Conservation (phyloP, 768 basidiomycete species). For the Chalciporus chontae region DNA sequence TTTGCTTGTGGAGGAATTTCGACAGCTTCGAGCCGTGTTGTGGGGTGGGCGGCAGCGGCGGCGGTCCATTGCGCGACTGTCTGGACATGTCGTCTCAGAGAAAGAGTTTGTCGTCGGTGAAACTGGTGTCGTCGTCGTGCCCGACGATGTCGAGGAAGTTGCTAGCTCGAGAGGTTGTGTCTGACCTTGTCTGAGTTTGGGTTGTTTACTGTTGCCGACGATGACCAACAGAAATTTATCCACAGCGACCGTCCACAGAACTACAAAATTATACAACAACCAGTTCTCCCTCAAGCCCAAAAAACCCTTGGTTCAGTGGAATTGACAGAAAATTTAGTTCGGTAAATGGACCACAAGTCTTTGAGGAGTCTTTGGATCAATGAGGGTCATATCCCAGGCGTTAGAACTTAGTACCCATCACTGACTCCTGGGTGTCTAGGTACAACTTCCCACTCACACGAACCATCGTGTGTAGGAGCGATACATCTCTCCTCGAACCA, state of each 20-base stretch:
- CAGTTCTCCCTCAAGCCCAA: background rate
- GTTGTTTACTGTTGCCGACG: slow-evolving; percentile 22
- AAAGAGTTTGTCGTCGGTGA: slow-evolving; percentile 6
- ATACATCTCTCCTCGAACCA: no score
- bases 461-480: no score
- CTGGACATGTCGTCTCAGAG: slow-evolving; percentile 40
- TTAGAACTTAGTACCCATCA: no score
- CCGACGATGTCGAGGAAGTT: slow-evolving; percentile 14
- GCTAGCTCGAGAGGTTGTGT: slow-evolving; percentile 8
- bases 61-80: slow-evolving; percentile 40
- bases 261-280: slow-evolving; percentile 7
- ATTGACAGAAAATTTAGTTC: no score
- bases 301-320: no score
- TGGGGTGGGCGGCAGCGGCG: slow-evolving; percentile 41
- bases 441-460: no score
- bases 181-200: slow-evolving; percentile 21
- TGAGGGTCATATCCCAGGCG: no score
- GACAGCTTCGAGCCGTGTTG: slow-evolving; percentile 53
- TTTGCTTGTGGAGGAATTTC: slow-evolving; percentile 65
- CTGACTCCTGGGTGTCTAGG: no score
- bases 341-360: no score
- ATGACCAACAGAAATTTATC: slow-evolving; percentile 17
- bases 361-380: no score
- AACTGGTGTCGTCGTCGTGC: slow-evolving; percentile 16
- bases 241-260: slow-evolving; percentile 3